Evolutionary conservation across 768 basidiomycete genomes (phyloP).

Genomic region (Myochromella boudieri): DNA sequence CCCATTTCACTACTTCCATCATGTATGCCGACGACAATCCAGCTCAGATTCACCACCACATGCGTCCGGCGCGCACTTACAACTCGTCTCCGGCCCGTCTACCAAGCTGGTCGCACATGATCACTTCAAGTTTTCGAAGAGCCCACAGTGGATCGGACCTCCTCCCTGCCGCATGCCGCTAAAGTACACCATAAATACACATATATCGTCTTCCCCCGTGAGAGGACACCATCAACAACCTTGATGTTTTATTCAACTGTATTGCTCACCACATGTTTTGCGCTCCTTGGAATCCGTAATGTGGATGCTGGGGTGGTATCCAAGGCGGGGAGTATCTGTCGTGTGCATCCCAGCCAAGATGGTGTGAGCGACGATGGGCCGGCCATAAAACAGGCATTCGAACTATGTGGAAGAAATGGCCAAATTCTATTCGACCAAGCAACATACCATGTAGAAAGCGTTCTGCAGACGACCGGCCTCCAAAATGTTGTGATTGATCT

Average conservation of each 20-base stretch:
- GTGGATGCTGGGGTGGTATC: constrained; percentile 3
- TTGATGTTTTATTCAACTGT: constrained; percentile 16
- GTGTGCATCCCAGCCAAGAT: constrained; percentile 18
- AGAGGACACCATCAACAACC: not conserved
- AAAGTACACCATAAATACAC: not conserved
- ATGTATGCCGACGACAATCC: too few species aligned
- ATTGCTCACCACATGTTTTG: constrained; percentile 18
- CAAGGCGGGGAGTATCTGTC: constrained; percentile 14
- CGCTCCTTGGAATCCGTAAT: constrained; percentile 15
- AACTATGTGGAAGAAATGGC: constrained; percentile 14
- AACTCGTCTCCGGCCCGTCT: too few species aligned
- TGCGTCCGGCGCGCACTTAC: too few species aligned
- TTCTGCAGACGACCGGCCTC: constrained; percentile 32
- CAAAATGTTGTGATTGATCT: constrained; percentile 32
- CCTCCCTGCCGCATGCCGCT: too few species aligned
- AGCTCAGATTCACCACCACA: too few species aligned
- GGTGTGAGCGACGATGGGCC: constrained; percentile 23
- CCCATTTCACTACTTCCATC: too few species aligned
- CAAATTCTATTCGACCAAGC: constrained; percentile 27
- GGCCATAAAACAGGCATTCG: constrained; percentile 23
- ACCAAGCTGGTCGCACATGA: too few species aligned
- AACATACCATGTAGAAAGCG: constrained; percentile 32
- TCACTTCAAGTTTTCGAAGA: too few species aligned
- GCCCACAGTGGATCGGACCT: too few species aligned
- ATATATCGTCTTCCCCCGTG: not conserved